These are phyloP conservation scores for Oxyria digyna DNA, from an alignment of 148 eudicot species.

Conservation along the genomic window DNA sequence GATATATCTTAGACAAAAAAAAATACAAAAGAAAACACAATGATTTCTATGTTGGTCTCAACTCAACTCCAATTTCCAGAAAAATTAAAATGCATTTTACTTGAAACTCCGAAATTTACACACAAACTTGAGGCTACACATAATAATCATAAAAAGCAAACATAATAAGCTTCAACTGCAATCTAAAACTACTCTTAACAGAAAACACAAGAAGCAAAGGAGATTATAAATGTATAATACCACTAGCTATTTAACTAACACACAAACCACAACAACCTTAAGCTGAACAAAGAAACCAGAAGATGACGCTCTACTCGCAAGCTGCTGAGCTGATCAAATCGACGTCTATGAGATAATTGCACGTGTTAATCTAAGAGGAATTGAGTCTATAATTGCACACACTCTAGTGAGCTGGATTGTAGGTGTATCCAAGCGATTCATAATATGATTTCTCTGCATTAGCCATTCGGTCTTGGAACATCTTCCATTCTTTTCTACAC, in stretches of 20 bases:
- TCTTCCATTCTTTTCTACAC: constrained; percentile 70
- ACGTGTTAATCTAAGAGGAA: background rate
- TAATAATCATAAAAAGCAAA: background rate
- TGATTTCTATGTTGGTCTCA: background rate
- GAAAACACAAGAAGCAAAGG: background rate
- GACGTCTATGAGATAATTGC: background rate
- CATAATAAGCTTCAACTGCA: background rate
- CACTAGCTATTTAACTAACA: background rate
- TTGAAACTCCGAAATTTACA: background rate
- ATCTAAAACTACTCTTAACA: background rate
- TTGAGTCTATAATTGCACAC: background rate
- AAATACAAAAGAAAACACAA: too few species aligned
- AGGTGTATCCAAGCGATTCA: constrained; percentile 28
- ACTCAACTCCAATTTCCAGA: too few species aligned
- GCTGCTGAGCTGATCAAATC: background rate
- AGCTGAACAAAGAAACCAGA: constrained; percentile 2
- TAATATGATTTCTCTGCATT: constrained; percentile 49
- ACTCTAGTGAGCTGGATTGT: constrained; percentile 13
- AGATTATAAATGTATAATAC: background rate
- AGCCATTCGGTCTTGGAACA: constrained; percentile 52
- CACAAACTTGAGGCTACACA: background rate
- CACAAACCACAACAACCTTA: background rate
- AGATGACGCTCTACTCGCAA: constrained; percentile 2
- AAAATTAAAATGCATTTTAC: too few species aligned
- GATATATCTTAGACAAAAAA: too few species aligned